Conservation (phyloP, 345 rosid genomes). For the Eucalyptus brandiana region DNA sequence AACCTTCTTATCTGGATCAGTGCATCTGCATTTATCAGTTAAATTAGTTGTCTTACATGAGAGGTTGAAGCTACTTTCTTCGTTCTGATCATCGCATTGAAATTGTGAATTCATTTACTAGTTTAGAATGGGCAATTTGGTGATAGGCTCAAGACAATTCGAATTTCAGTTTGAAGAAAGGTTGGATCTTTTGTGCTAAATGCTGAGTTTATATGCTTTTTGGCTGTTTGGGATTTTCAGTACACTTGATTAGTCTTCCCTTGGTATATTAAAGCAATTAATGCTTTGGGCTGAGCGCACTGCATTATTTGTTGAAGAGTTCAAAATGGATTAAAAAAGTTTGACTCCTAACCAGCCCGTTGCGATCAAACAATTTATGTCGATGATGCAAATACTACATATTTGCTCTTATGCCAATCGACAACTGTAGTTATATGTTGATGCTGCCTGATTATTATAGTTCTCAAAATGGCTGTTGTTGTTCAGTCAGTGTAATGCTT, state of each 20-base stretch:
- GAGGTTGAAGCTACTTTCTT: not conserved
- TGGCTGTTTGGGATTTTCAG: not conserved
- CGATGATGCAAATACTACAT: not conserved
- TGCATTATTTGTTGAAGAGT: not conserved
- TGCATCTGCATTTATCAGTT: not conserved
- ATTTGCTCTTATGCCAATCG: not conserved
- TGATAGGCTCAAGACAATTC: not conserved
- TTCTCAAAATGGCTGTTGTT: not conserved
- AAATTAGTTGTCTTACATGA: not conserved
- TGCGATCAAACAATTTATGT: not conserved
- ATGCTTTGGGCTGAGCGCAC: not conserved
- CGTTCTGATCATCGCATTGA: not conserved
- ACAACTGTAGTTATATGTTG: not conserved
- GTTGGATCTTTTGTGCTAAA: not conserved
- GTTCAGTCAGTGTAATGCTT: not conserved
- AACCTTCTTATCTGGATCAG: not conserved
- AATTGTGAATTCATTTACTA: not conserved
- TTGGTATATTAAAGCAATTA: not conserved
- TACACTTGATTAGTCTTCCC: not conserved
- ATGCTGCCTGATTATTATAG: not conserved
- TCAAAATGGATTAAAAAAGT: not conserved
- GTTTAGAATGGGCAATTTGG: not conserved
- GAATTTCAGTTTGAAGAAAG: not conserved
- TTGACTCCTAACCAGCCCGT: not conserved
- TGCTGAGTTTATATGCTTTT: not conserved